Evolutionary conservation across 306 rosid species (phyloP).

Genomic region (Prosopis cineraria): DNA sequence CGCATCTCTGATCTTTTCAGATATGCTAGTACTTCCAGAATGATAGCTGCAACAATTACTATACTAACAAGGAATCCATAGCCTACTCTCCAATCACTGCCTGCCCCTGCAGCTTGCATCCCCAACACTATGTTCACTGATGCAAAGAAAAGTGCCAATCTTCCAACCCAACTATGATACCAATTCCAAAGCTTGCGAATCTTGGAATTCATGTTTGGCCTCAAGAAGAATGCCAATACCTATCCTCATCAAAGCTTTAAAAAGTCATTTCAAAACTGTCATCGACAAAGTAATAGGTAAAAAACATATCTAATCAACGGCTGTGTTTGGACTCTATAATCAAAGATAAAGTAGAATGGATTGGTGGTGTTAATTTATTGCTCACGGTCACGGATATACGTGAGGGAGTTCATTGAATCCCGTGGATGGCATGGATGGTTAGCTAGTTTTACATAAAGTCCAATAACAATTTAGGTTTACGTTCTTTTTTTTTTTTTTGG

Average conservation of each 20-base stretch:
- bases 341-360: not conserved
- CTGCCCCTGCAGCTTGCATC: constrained; percentile 77
- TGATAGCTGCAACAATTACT: constrained; percentile 59
- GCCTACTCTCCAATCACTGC: constrained; percentile 78
- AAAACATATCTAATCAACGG: not conserved
- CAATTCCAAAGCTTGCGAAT: constrained; percentile 77
- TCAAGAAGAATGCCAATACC: constrained; percentile 80
- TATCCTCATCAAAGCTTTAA: constrained; percentile 41
- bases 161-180: constrained; percentile 94
- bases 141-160: constrained; percentile 87
- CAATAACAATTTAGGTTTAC: not conserved
- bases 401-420: too few relatives aligned
- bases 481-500: too few relatives aligned
- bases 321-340: not conserved
- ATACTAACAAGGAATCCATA: constrained; percentile 80
- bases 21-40: constrained; percentile 72
- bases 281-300: not conserved
- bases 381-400: too few relatives aligned
- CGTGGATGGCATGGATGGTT: too few relatives aligned
- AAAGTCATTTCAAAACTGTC: constrained; percentile 26
- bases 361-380: too few relatives aligned
- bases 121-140: constrained; percentile 88
- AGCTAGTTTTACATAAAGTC: too few relatives aligned
- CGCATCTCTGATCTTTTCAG: constrained; percentile 63
- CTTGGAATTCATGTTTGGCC: constrained; percentile 79